phyloP scores from a whole-genome alignment of 768 basidiomycete genomes.

The Imleria badia region DNA sequence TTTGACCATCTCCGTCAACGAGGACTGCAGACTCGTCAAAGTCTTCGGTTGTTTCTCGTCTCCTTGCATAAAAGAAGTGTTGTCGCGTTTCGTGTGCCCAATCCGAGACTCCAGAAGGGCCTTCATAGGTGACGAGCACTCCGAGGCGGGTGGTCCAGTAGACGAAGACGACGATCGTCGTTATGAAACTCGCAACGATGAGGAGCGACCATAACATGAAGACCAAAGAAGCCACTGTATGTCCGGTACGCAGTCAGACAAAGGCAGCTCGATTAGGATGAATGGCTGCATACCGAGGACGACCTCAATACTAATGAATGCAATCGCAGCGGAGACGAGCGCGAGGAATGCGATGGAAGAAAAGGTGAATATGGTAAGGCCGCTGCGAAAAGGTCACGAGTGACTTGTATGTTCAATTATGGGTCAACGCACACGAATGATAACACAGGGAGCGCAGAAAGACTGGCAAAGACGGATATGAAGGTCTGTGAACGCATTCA shows the following conservation, averaged over 20 bases:
- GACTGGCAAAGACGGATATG: conserved; percentile 37
- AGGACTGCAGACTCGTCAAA: conserved; percentile 28
- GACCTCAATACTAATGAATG: conserved; percentile 32
- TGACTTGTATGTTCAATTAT: conserved; percentile 7
- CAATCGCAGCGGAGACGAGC: conserved; percentile 33
- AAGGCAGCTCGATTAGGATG: background rate
- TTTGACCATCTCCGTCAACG: conserved; percentile 17
- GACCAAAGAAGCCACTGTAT: conserved; percentile 35
- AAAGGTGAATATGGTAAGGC: conserved; percentile 36
- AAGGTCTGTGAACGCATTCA: conserved; percentile 37
- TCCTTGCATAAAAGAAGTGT: conserved; percentile 17
- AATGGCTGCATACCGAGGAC: conserved; percentile 24
- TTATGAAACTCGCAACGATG: conserved; percentile 35
- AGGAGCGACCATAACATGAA: conserved; percentile 33
- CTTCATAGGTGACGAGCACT: conserved; percentile 34
- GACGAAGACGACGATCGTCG: conserved; percentile 27
- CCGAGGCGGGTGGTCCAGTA: conserved; percentile 38
- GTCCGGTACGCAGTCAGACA: background rate
- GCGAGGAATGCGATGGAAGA: conserved; percentile 39
- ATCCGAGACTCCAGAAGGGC: conserved; percentile 29
- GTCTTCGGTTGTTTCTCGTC: conserved; percentile 21
- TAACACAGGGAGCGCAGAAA: conserved; percentile 35
- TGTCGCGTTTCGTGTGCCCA: conserved; percentile 31
- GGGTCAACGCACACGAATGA: conserved; percentile 40
- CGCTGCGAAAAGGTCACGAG: conserved; percentile 13